Base-by-base conservation (phyloP, 352 stramenopile species). In the Phytophthora capsici region DNA sequence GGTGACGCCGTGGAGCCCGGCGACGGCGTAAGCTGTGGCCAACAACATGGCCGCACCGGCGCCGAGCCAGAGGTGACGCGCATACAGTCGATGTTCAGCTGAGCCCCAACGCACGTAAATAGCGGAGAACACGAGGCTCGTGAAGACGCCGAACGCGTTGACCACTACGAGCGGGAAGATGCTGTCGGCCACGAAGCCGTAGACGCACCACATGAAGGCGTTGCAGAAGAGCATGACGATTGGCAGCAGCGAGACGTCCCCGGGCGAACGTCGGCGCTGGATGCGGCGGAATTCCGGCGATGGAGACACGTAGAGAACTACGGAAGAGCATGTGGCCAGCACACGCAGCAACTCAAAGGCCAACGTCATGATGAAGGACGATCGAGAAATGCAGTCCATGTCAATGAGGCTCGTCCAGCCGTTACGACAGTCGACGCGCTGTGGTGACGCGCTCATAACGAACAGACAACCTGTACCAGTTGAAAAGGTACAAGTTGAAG, bases 191-290 rank as follows among this genome's bases (percentile, higher is more conserved):
- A 76, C 57, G 41, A 44, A 59, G 57, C 63, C 64, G 69, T 77
- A 74, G 59, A 63, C 38, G 55, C 59, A 57, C 64, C 64, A 74
- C 55, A 77, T 61, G 40, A 45, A 71, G 55, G 58, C 68, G 64
- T 73, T 77, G 58, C 55, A 62, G 55, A 70, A 73, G 44, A 77
- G 64, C 55, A 63, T 63, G 40, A 77, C 69, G 2, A 77, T 58
- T 2, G 59, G 64, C 54, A 74, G 65, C 34, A 74, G 51, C 23
- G 56, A 68, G 28, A 66, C 34, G 41, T 71, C 34, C 17, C 69
- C 58, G 12, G 56, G 49, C 12, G 55, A 57, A 34, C 49, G 52
- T 6, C 54, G 50, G 17, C 32, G 34, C 30, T 76, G 57, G 25
- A 76, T 62, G 36, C 68, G 68, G 6, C 44, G 57, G 48, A 69